Conservation (phyloP, 257 asterid species). For the Ilex asprella region DNA sequence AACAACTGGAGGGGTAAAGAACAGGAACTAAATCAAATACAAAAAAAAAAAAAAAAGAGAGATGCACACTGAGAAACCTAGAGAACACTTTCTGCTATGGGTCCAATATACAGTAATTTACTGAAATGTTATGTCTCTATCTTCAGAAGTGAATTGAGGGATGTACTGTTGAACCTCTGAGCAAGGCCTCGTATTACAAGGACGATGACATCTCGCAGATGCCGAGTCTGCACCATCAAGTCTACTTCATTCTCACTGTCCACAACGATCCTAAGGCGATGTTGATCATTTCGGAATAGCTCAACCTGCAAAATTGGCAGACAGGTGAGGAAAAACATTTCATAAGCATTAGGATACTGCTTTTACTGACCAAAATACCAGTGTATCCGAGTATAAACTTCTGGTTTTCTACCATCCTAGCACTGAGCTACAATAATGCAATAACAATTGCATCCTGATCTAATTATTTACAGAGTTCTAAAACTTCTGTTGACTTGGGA, state of each 20-base stretch:
- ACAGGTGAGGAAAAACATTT: background rate
- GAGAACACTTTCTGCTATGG: background rate
- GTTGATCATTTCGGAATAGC: constrained; percentile 87
- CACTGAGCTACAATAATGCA: too few species aligned
- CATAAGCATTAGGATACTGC: too few species aligned
- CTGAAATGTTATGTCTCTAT: constrained; percentile 42
- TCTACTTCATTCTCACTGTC: constrained; percentile 92
- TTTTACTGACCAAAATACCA: too few species aligned
- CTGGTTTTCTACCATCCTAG: too few species aligned
- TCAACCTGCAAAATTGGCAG: constrained; percentile 55
- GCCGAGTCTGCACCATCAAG: constrained; percentile 91
- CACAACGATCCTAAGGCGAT: constrained; percentile 82
- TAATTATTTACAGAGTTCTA: too few species aligned
- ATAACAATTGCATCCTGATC: too few species aligned
- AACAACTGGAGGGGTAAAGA: background rate
- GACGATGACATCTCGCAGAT: constrained; percentile 82
- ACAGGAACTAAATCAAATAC: too few species aligned
- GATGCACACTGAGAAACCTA: background rate
- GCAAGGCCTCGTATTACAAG: constrained; percentile 90
- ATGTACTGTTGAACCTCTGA: constrained; percentile 89
- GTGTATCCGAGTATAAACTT: too few species aligned
- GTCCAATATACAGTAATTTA: background rate
- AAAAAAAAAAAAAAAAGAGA: background rate
- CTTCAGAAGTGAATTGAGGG: constrained; percentile 87
- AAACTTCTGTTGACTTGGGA: too few species aligned